These are phyloP conservation scores for Solanum pinnatisectum DNA, from an alignment of 257 asterid species.

Conservation along the genomic window DNA sequence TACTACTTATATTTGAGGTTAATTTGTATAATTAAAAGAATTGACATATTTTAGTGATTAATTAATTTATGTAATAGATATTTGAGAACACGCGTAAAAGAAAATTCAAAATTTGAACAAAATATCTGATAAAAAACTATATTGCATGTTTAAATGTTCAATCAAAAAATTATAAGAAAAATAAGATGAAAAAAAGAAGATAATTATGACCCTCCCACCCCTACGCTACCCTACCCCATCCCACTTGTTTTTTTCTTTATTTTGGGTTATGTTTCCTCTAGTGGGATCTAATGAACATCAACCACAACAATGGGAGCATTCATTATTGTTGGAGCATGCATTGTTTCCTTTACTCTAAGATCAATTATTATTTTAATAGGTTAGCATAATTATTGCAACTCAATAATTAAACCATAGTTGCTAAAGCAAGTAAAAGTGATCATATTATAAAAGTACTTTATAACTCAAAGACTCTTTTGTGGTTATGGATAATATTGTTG, in stretches of 20 bases:
- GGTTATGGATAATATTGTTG: background rate
- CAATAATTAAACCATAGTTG: background rate
- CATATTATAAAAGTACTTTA: background rate
- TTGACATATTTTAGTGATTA: background rate
- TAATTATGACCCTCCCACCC: background rate
- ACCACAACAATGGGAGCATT: background rate
- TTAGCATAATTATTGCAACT: background rate
- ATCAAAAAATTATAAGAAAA: too few species aligned
- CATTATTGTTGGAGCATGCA: background rate
- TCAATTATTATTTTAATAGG: background rate
- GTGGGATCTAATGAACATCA: background rate
- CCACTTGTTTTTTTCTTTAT: background rate
- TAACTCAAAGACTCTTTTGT: background rate
- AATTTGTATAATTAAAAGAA: background rate
- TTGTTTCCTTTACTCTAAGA: background rate
- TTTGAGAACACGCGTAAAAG: fast-evolving
- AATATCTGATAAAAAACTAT: background rate
- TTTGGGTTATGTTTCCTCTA: background rate
- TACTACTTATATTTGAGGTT: background rate
- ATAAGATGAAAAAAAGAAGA: background rate
- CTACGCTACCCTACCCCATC: background rate
- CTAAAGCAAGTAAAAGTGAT: background rate
- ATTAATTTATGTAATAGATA: background rate
- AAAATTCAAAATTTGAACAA: background rate
- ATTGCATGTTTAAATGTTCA: too few species aligned